phyloP scores from a whole-genome alignment of 2,329 filamentous ascomycete species.

The Penicillium sp. region DNA sequence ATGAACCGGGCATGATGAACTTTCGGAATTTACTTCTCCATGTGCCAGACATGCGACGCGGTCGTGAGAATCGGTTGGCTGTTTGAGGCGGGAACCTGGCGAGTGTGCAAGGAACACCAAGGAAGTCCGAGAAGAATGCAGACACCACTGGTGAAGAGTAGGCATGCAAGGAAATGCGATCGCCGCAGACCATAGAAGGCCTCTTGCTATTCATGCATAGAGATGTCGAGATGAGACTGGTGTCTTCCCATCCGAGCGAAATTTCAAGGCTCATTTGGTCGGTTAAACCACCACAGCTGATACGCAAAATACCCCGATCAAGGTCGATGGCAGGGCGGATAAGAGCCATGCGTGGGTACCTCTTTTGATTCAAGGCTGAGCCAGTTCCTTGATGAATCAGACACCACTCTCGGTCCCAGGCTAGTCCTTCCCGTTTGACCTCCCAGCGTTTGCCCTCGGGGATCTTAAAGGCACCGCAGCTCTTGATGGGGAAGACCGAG shows the following conservation, averaged over 20 bases:
- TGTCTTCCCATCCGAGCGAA: conserved; percentile 35
- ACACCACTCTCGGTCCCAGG: conserved; percentile 97
- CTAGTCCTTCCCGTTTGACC: conserved; percentile 76
- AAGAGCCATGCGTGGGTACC: conserved; percentile 83
- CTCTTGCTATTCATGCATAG: conserved; percentile 48
- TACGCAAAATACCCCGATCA: conserved; percentile 62
- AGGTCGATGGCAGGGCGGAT: conserved; percentile 76
- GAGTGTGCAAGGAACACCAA: conserved; percentile 79
- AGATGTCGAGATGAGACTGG: conserved; percentile 65
- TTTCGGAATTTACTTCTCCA: conserved; percentile 27
- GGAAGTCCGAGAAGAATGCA: conserved; percentile 72
- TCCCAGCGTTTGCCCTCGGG: conserved; percentile 69
- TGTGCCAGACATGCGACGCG: conserved; percentile 58
- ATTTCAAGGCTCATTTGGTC: conserved; percentile 38
- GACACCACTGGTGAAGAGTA: conserved; percentile 70
- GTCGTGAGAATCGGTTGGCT: conserved; percentile 70
- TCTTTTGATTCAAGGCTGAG: conserved; percentile 83
- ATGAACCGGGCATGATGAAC: conserved; percentile 54
- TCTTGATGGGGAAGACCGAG: conserved; percentile 89
- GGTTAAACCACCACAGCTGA: conserved; percentile 51
- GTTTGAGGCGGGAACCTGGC: conserved; percentile 78
- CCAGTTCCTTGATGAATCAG: conserved; percentile 84
- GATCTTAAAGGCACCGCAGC: conserved; percentile 77
- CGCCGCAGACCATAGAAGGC: conserved; percentile 75
- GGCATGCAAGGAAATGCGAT: conserved; percentile 68